phyloP scores from a whole-genome alignment of 805 yeast species.

The Brettanomyces bruxellensis region DNA sequence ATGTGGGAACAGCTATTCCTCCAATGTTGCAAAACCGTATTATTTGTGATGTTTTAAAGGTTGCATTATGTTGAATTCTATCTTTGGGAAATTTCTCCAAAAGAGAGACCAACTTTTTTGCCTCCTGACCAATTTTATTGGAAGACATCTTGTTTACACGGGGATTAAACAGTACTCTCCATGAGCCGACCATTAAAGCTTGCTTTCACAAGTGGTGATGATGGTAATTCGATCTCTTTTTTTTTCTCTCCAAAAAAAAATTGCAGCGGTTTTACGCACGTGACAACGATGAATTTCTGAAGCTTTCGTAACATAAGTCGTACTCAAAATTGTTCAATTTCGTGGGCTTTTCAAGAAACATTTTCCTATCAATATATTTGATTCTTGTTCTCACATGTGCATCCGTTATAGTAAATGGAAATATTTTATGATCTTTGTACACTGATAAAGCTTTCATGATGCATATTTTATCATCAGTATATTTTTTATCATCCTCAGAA shows the following conservation, averaged over 20 bases:
- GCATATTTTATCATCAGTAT: constrained; percentile 1
- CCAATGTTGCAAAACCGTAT: constrained; percentile 46
- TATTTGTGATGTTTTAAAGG: constrained; percentile 61
- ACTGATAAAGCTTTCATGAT: neutral
- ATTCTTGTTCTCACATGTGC: neutral
- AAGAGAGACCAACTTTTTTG: constrained; percentile 46
- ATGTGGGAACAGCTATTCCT: constrained; percentile 32
- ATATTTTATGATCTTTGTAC: neutral
- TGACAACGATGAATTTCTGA: neutral
- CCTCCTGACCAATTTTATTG: constrained; percentile 14
- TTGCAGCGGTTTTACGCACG: neutral
- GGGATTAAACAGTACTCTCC: neutral
- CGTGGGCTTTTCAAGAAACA: neutral
- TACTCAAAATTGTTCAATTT: constrained; percentile 4
- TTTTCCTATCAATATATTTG: neutral
- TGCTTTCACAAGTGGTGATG: too few species aligned
- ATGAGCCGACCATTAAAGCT: too few species aligned
- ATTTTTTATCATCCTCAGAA: neutral
- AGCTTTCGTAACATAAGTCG: neutral
- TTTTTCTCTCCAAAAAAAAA: neutral
- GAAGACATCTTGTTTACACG: neutral
- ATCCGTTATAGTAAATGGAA: neutral
- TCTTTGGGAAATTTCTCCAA: constrained; percentile 62
- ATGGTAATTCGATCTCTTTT: too few species aligned
- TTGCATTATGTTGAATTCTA: constrained; percentile 56